Evolutionary conservation across 2,329 filamentous ascomycete genomes (phyloP).

Genomic region (Colletotrichum karsti): DNA sequence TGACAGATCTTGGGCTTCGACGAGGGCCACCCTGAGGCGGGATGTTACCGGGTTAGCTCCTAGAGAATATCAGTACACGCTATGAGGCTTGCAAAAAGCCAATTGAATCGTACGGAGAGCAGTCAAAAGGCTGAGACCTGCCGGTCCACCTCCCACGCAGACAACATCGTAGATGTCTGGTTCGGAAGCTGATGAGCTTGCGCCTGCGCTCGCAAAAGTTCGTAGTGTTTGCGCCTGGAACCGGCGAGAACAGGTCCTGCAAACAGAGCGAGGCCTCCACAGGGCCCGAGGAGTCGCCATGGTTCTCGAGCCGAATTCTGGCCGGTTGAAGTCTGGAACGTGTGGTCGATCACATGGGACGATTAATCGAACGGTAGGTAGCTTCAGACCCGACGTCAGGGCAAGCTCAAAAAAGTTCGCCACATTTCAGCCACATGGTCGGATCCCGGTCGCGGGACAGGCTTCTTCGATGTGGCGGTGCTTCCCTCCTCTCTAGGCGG

Average conservation of each 20-base stretch:
- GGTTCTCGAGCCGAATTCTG: not conserved
- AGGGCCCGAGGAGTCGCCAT: constrained; percentile 32
- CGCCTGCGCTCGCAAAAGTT: constrained; percentile 21
- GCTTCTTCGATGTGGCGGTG: not conserved
- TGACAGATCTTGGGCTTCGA: constrained; percentile 87
- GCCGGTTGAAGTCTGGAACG: not conserved
- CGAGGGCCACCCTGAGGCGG: constrained; percentile 82
- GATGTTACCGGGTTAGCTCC: constrained; percentile 80
- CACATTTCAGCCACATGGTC: constrained; percentile 12
- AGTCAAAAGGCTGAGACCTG: constrained; percentile 83
- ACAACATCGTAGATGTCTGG: constrained; percentile 90
- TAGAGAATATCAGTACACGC: constrained; percentile 43
- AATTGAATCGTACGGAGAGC: constrained; percentile 70
- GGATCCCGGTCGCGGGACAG: not conserved
- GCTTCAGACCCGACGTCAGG: not conserved
- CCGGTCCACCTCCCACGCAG: constrained; percentile 88
- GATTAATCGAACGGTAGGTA: not conserved
- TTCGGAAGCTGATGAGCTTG: constrained; percentile 34
- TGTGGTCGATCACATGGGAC: constrained; percentile 14
- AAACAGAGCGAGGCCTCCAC: constrained; percentile 48
- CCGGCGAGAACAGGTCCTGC: constrained; percentile 54
- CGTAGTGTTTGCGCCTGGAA: constrained; percentile 42
- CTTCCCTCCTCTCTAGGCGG: too few relatives aligned
- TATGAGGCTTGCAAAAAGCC: not conserved
- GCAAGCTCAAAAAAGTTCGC: constrained; percentile 11